Evolutionary conservation across 768 basidiomycete species (phyloP), one percentile per base, ranked within the genome.

Genomic region (Pisolithus marmoratus): DNA sequence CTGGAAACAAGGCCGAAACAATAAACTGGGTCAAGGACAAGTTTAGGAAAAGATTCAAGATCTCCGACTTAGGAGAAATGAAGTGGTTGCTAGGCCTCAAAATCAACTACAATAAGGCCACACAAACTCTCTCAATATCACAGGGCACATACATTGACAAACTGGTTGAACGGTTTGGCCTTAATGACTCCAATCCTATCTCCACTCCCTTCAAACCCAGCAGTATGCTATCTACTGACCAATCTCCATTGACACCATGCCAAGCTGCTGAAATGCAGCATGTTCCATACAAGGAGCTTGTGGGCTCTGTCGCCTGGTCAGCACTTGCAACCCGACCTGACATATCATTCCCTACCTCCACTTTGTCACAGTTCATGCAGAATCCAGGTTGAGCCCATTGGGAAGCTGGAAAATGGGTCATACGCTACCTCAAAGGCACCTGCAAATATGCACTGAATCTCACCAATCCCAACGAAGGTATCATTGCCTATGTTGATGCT

Each of bases 241-340:
- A 54, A 14, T 50, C 29, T 2, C 53, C 49, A 17, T 24, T 37
- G 7, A 54, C 53, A 0, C 37, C 44, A 2, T 9, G 20, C 1
- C 43, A 46, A 22, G 8, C 11, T 20, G 38, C 23, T 4, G 14
- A 50, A 17, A 50, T 58, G 45, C 38, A 53, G 9, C 51, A 54
- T 9, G 22, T 46, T 7, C 56, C 37, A 2, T 72, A 72, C 44
- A 50, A 53, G 5, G 49, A 65, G 37, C 47, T 56, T 12, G 56
- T 74, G 3, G 66, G 69, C 0, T 63, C 58, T 0, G 52, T 72
- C 19, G 61, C 69, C 45, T 72, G 69, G 48, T 42, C 60, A 12
- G 49, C 60, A 3, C 51, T 62, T 8, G 56, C 54, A 14, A 68
- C 64, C 3, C 51, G 60, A 23, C 66, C 70, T 7, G 64, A 71